These are phyloP conservation scores for Penicillium corylophilum DNA, from an alignment of 2,329 filamentous ascomycete species.

Conservation along the genomic window DNA sequence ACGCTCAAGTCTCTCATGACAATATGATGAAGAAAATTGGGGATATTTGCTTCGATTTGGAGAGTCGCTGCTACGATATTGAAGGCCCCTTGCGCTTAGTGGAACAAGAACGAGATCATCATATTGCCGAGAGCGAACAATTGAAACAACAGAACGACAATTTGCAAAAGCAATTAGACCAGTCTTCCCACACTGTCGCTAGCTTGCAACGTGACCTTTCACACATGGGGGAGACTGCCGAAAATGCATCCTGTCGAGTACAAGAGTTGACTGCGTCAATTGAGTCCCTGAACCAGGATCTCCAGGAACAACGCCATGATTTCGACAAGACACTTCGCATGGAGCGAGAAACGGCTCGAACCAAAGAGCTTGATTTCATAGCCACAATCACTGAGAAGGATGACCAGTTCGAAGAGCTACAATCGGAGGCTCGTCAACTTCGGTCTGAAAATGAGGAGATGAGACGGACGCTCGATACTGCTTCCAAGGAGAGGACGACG, in stretches of 20 bases:
- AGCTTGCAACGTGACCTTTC: slow-evolving; percentile 43
- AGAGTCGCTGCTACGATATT: slow-evolving; percentile 54
- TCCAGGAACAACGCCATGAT: slow-evolving; percentile 36
- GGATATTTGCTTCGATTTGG: slow-evolving; percentile 56
- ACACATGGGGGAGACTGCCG: slow-evolving; percentile 38
- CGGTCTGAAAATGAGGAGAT: slow-evolving; percentile 22
- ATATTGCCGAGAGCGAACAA: slow-evolving; percentile 38
- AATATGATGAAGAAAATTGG: slow-evolving; percentile 51
- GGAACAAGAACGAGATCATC: slow-evolving; percentile 31
- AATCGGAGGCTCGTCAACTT: slow-evolving; percentile 34
- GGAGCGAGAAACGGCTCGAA: slow-evolving; percentile 32
- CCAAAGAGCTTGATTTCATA: slow-evolving; percentile 44
- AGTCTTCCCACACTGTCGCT: slow-evolving; percentile 37
- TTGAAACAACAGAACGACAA: slow-evolving; percentile 35
- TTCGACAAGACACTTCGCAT: slow-evolving; percentile 30
- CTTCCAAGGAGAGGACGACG: slow-evolving; percentile 25
- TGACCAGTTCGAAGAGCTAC: slow-evolving; percentile 45
- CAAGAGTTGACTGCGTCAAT: slow-evolving; percentile 37
- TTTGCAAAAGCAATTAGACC: slow-evolving; percentile 38
- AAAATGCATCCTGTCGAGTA: slow-evolving; percentile 38
- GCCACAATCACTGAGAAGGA: slow-evolving; percentile 46
- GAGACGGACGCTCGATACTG: slow-evolving; percentile 19
- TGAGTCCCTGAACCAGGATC: slow-evolving; percentile 33
- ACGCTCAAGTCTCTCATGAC: slow-evolving; percentile 47
- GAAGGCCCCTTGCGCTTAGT: slow-evolving; percentile 54